Percentiles rank a stretch among this genome's conserved stretches.
Evolutionary conservation across 345 rosid genomes (phyloP).

Genomic region (Reutealis trisperma): DNA sequence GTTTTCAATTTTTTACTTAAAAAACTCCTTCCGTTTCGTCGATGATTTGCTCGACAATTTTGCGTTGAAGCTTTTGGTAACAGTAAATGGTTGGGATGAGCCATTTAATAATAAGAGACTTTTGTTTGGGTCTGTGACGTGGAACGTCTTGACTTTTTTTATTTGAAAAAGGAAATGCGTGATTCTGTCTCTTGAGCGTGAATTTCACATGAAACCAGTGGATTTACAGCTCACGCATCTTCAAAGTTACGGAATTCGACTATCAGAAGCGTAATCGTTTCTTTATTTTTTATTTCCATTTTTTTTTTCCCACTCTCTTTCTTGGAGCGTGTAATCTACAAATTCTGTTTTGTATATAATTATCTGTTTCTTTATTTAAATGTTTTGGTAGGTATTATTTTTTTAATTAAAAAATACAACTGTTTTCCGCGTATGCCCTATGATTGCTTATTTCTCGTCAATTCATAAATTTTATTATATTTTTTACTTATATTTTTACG

Average conservation of each 20-base stretch:
- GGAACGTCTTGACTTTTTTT: background rate
- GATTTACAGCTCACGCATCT: background rate
- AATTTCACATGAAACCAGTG: constrained; percentile 18
- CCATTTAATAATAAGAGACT: background rate
- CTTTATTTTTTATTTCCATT: background rate
- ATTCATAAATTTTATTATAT: no score
- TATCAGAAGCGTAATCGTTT: no score
- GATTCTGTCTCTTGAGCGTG: background rate
- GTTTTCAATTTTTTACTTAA: background rate
- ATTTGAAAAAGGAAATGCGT: background rate
- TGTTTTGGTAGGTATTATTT: background rate
- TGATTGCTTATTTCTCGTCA: no score
- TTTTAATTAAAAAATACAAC: no score
- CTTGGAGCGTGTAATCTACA: background rate
- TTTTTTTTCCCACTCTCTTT: background rate
- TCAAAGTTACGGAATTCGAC: background rate
- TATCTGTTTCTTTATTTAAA: background rate
- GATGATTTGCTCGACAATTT: background rate
- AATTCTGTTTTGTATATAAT: background rate
- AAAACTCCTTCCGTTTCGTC: no score
- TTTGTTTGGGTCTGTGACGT: background rate
- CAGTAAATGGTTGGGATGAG: background rate
- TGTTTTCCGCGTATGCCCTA: no score
- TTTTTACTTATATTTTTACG: no score
- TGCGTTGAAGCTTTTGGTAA: background rate